phyloP scores from a whole-genome alignment of 2,329 filamentous ascomycete genomes.

The Seiridium unicorne region DNA sequence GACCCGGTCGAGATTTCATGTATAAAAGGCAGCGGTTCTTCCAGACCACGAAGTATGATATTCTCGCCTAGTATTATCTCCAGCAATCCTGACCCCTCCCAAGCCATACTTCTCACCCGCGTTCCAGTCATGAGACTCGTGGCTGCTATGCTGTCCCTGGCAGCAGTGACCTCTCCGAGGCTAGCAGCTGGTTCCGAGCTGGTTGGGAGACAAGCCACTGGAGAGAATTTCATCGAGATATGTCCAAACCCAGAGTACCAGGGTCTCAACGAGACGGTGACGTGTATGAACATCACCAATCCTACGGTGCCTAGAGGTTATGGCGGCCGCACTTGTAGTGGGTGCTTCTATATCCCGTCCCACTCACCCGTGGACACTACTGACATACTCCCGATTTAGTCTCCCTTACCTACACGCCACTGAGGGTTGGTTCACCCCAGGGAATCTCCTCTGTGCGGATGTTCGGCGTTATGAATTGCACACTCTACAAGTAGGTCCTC shows the following conservation, averaged over 20 bases:
- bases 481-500: constrained; percentile 10
- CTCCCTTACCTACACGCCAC: background rate
- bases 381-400: background rate
- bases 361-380: too few species aligned
- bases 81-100: background rate
- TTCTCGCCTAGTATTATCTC: background rate
- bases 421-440: constrained; percentile 8
- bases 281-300: constrained; percentile 4
- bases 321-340: constrained; percentile 5
- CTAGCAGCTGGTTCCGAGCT: background rate
- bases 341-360: background rate
- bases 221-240: background rate
- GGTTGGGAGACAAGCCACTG: background rate
- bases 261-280: background rate
- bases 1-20: background rate
- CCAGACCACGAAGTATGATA: background rate
- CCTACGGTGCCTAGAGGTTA: background rate
- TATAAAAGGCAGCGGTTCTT: background rate
- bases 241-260: constrained; percentile 4
- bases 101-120: background rate
- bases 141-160: background rate
- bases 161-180: background rate
- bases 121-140: background rate
- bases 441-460: constrained; percentile 8
- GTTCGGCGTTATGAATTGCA: constrained; percentile 8